A percentile compares a stretch with the other conserved stretches of the same genome.
Evolutionary conservation across 1,284 basidiomycete genomes (phyloP).

Genomic region (Ustilago bromivora): DNA sequence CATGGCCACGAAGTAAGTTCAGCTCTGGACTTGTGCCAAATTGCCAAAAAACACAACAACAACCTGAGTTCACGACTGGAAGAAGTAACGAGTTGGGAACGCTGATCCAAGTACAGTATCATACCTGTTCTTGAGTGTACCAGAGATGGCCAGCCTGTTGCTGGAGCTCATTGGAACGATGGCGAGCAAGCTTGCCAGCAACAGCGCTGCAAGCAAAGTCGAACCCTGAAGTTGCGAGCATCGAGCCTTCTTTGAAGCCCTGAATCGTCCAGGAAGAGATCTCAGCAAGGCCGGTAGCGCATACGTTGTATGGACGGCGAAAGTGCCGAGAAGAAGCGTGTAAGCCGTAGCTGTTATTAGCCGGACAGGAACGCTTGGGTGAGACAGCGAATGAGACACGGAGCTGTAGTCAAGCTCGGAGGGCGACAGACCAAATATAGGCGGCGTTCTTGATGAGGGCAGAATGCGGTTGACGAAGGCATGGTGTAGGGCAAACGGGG

Average conservation of each 20-base stretch:
- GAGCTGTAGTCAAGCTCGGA: constrained; percentile 63
- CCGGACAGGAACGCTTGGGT: constrained; percentile 10
- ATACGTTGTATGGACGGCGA: constrained; percentile 32
- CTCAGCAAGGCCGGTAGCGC: constrained; percentile 22
- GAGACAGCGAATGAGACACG: constrained; percentile 47
- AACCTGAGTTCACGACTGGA: background rate
- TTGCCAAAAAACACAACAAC: too few species aligned
- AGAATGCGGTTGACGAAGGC: constrained; percentile 54
- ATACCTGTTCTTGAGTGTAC: constrained; percentile 33
- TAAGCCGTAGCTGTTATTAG: constrained; percentile 22
- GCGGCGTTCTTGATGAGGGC: constrained; percentile 26
- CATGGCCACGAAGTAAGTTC: too few species aligned
- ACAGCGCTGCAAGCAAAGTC: background rate
- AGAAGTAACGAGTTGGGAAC: constrained; percentile 27
- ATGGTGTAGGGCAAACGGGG: constrained; percentile 50
- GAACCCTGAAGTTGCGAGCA: constrained; percentile 9
- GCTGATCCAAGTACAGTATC: constrained; percentile 28
- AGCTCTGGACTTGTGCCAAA: too few species aligned
- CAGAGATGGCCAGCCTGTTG: constrained; percentile 23
- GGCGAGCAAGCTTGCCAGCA: constrained; percentile 32
- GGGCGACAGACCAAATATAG: constrained; percentile 53
- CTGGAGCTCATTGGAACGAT: constrained; percentile 15
- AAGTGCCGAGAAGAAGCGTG: constrained; percentile 30
- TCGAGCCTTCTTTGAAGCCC: background rate
- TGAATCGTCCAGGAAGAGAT: background rate